These are phyloP conservation scores for Elasticomyces elasticus DNA, from an alignment of 495 filamentous ascomycete genomes.

Conservation along the genomic window DNA sequence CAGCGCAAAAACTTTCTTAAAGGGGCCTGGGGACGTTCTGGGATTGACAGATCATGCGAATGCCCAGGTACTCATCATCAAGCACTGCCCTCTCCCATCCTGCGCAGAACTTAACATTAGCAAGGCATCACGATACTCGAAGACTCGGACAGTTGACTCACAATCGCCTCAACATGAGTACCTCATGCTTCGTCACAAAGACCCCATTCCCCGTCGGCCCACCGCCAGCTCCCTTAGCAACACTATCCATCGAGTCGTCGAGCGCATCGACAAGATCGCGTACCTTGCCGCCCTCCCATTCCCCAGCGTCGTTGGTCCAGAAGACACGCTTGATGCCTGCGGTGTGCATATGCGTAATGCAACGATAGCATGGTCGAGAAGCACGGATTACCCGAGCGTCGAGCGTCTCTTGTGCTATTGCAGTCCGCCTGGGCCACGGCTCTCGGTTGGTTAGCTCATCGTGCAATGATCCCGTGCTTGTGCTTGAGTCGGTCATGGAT, in stretches of 20 bases:
- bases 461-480: constrained; percentile 33
- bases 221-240: constrained; percentile 11
- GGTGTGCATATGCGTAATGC: constrained; percentile 40
- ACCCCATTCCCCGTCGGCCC: constrained; percentile 21
- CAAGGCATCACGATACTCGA: no score
- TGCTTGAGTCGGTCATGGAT: not conserved
- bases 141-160: no score
- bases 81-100: no score
- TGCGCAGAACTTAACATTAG: no score
- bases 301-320: constrained; percentile 40
- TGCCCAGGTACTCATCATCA: no score
- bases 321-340: constrained; percentile 46
- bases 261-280: constrained; percentile 39
- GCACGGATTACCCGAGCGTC: constrained; percentile 12
- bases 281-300: constrained; percentile 43
- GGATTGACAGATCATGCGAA: no score
- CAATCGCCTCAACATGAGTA: constrained; percentile 37
- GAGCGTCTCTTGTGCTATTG: not conserved
- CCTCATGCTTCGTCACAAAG: constrained; percentile 46
- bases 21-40: no score
- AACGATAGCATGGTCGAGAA: constrained; percentile 44
- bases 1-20: no score
- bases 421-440: constrained; percentile 1
- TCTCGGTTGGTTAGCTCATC: constrained; percentile 33
- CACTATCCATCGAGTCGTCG: constrained; percentile 24